Evolutionary conservation across 441 rosid species (phyloP).

Genomic region (Pelargonium cotyledonis): DNA sequence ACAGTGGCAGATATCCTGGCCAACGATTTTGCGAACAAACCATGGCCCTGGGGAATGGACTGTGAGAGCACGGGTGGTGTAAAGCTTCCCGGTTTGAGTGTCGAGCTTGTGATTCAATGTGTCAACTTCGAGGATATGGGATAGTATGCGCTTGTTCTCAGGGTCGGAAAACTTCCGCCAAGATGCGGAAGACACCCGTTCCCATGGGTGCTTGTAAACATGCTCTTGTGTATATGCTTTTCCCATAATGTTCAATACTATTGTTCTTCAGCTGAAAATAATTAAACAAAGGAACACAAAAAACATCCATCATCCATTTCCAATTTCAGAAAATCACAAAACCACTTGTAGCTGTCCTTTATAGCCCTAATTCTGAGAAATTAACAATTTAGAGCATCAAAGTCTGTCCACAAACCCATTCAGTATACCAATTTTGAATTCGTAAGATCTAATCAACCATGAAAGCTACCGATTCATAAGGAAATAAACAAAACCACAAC

Average conservation of each 20-base stretch:
- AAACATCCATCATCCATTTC: not conserved
- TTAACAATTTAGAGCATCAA: too few relatives aligned
- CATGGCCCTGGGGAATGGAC: slow-evolving; percentile 92
- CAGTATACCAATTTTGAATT: too few relatives aligned
- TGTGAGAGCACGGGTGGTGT: slow-evolving; percentile 78
- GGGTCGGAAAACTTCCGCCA: slow-evolving; percentile 96
- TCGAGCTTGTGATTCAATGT: slow-evolving; percentile 70
- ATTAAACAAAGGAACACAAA: not conserved
- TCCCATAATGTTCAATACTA: slow-evolving; percentile 44
- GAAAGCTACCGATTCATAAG: too few relatives aligned
- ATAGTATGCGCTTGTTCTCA: slow-evolving; percentile 77
- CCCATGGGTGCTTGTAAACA: slow-evolving; percentile 93
- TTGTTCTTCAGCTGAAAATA: slow-evolving; percentile 7
- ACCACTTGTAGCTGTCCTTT: too few relatives aligned
- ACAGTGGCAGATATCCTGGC: slow-evolving; percentile 89
- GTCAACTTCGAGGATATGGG: slow-evolving; percentile 79
- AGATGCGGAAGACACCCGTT: slow-evolving; percentile 83
- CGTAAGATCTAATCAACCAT: too few relatives aligned
- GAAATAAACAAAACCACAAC: too few relatives aligned
- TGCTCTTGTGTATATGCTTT: slow-evolving; percentile 85
- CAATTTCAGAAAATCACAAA: not conserved
- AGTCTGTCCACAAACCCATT: too few relatives aligned
- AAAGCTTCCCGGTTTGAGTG: slow-evolving; percentile 56
- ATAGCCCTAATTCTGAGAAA: too few relatives aligned
- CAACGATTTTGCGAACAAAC: slow-evolving; percentile 69